Evolutionary conservation across 139 green algal species (phyloP), one percentile per base, ranked within the genome.

Genomic region (Micractinium conductrix): DNA sequence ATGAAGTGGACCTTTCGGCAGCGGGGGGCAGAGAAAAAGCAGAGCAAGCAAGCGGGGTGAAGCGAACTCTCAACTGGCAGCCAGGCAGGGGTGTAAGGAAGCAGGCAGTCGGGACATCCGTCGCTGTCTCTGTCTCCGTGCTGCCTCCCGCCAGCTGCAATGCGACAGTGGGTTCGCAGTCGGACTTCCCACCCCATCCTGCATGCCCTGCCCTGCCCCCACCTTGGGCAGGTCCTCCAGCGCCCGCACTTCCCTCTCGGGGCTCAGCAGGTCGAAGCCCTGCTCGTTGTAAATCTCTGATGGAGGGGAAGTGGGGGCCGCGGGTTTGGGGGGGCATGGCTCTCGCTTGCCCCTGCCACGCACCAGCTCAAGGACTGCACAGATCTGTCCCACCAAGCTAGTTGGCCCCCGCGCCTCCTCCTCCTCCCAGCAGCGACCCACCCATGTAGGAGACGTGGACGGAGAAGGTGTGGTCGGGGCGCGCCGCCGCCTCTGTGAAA

Each of bases 1-100:
- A 98, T 98, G 89, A 99, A 98, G 68, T 97, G 94, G 45, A 99
- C 92, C 90, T 94, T n/a, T n/a, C n/a, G n/a, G n/a, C n/a, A n/a
- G n/a, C n/a, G n/a, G n/a, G n/a, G 95, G 12, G n/a, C 0, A 17
- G 26, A 33, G 8, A 40, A 33, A 40, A 35, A 40, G 43, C 2
- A 48, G 6, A 35, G 37, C 4, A 1, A 6, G 35, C 10, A 10
- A 50, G 38, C 28, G 19, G 19, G 60, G 60, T 35, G 60, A 38
- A 38, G 26, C 12, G 48, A 14, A 14, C 48, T 22, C 12, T 58
- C 48, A 58, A 14, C 48, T 58, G 48, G 63, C n/a, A 70, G n/a
- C n/a, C 9, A 8, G 63, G 63, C 63, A 8, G n/a, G 10, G n/a
- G n/a, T n/a, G n/a, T n/a, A n/a, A n/a, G n/a, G n/a, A n/a, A n/a